Percentiles rank a stretch among this genome's conserved stretches.
Evolutionary conservation across 306 rosid species (phyloP).

Genomic region (Casuarina glauca): DNA sequence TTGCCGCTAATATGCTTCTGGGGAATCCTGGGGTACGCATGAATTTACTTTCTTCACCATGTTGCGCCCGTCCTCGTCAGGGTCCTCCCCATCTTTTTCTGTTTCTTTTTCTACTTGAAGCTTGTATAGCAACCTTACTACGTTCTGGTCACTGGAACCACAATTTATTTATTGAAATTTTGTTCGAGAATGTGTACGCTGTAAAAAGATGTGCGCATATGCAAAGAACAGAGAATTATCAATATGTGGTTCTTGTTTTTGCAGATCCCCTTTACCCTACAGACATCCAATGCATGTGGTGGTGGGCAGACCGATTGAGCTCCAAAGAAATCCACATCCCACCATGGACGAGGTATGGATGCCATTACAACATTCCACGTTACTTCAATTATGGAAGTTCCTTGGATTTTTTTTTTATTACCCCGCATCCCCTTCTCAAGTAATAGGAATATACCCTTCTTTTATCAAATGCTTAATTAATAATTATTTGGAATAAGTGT

Average conservation of each 20-base stretch:
- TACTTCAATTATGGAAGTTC: neutral
- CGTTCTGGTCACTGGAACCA: too few relatives aligned
- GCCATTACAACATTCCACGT: neutral
- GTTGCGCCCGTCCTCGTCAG: neutral
- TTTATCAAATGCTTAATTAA: neutral
- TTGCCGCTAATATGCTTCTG: slow-evolving; percentile 77
- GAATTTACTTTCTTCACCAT: neutral
- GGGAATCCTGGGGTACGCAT: slow-evolving; percentile 83
- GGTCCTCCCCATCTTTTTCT: slow-evolving; percentile 2
- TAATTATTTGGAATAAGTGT: neutral
- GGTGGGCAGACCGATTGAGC: slow-evolving; percentile 80
- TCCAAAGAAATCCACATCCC: slow-evolving; percentile 72
- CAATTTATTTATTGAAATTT: neutral
- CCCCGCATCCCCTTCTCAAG: neutral
- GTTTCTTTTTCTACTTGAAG: neutral
- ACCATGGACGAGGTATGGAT: slow-evolving; percentile 51
- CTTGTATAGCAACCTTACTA: too few relatives aligned
- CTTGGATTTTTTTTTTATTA: neutral
- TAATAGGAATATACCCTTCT: neutral
- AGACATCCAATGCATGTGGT: slow-evolving; percentile 75
- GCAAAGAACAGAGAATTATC: neutral
- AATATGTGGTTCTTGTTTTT: slow-evolving; percentile 4
- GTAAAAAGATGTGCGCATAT: neutral
- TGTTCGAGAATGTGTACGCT: neutral
- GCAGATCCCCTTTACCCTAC: slow-evolving; percentile 78